These are phyloP conservation scores for Nicotiana knightiana DNA, from an alignment of 257 asterid genomes.

Conservation along the genomic window DNA sequence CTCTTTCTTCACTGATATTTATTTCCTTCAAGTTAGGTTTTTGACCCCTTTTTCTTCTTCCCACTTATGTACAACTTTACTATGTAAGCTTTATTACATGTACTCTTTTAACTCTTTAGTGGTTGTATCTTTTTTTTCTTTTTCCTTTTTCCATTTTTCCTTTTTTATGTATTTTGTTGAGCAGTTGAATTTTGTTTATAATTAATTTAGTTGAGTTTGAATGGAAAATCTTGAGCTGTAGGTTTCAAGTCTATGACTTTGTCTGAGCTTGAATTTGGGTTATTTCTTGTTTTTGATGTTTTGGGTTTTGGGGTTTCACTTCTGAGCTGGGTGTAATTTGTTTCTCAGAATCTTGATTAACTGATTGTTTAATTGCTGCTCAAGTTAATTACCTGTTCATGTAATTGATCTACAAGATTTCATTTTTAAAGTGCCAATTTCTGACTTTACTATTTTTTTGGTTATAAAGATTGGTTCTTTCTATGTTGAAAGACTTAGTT, in stretches of 20 bases:
- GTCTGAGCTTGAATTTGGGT: neutral
- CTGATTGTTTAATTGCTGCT: neutral
- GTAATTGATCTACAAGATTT: neutral
- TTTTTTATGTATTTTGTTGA: neutral
- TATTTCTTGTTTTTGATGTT: neutral
- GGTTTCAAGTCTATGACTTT: neutral
- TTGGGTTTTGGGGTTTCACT: neutral
- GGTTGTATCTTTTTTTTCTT: neutral
- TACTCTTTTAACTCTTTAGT: neutral
- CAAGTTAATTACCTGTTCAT: constrained; percentile 10
- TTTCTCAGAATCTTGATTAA: neutral
- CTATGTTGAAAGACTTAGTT: neutral
- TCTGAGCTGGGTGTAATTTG: neutral
- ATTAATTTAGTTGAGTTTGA: neutral
- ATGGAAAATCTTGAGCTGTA: neutral
- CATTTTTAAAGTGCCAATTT: neutral
- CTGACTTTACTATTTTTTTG: neutral
- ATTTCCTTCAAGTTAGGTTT: constrained; percentile 35
- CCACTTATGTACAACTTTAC: constrained; percentile 5
- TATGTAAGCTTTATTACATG: constrained; percentile 12
- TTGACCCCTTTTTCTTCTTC: constrained; percentile 13
- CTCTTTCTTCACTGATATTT: constrained; percentile 26
- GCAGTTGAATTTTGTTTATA: neutral
- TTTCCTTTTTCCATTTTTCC: neutral
- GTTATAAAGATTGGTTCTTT: neutral